phyloP scores from a whole-genome alignment of 164 flowering plant species.

The Saururus chinensis region DNA sequence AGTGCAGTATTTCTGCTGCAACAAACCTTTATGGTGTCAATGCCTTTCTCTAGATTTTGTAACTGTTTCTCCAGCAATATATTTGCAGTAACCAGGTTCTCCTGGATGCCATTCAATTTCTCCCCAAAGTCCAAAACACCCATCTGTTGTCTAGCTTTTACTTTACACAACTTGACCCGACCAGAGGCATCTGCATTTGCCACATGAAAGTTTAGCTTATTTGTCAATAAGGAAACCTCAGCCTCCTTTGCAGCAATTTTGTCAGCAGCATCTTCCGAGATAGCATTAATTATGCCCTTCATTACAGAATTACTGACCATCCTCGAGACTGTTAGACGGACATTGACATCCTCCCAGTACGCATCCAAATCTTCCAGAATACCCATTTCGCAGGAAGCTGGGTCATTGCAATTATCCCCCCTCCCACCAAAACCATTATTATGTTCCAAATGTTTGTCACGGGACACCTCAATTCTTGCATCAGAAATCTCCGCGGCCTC shows the following conservation, averaged over 20 bases:
- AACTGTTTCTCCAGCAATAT: slow-evolving; percentile 29
- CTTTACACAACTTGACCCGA: not conserved
- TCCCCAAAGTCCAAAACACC: not conserved
- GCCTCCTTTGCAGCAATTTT: slow-evolving; percentile 39
- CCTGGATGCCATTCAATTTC: slow-evolving; percentile 17
- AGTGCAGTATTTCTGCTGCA: not conserved
- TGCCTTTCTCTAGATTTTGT: slow-evolving; percentile 28
- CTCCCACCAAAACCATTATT: slow-evolving; percentile 16
- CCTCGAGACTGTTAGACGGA: slow-evolving; percentile 57
- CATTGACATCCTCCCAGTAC: slow-evolving; percentile 52
- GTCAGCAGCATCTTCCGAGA: slow-evolving; percentile 58
- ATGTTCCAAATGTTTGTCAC: slow-evolving; percentile 11
- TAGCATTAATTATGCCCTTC: slow-evolving; percentile 68
- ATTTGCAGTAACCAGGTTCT: slow-evolving; percentile 20
- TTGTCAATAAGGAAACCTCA: slow-evolving; percentile 40
- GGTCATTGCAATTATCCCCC: slow-evolving; percentile 24
- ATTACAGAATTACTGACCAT: slow-evolving; percentile 80
- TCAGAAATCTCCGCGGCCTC: slow-evolving; percentile 10
- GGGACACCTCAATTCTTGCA: not conserved
- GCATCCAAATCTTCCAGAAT: slow-evolving; percentile 65
- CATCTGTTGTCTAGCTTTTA: not conserved
- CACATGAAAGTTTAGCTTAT: slow-evolving; percentile 18
- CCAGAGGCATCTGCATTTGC: slow-evolving; percentile 3
- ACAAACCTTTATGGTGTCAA: slow-evolving; percentile 20
- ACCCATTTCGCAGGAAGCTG: not conserved